Percentiles rank a stretch among this genome's conserved stretches.
Evolutionary conservation across 2,329 filamentous ascomycete genomes (phyloP).

Genomic region (Apiospora saccharicola): DNA sequence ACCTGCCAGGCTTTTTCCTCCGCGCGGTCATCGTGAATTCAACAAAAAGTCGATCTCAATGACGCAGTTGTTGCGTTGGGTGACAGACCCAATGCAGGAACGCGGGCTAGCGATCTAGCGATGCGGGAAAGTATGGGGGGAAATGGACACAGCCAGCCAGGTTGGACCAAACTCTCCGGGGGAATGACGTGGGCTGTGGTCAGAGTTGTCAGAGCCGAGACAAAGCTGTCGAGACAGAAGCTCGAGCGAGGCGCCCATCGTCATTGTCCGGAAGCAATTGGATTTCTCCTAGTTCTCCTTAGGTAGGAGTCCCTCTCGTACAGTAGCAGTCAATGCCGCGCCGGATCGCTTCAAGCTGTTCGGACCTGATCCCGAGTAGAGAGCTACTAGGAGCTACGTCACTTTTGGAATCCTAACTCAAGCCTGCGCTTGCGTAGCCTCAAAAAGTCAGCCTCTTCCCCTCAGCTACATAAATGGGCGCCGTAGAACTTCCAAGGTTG

Average conservation of each 20-base stretch:
- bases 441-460: background rate
- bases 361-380: background rate
- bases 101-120: background rate
- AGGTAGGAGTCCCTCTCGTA: background rate
- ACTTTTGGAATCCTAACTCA: background rate
- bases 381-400: background rate
- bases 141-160: background rate
- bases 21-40: conserved; percentile 11
- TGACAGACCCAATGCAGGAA: conserved; percentile 14
- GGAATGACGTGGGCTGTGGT: conserved; percentile 10
- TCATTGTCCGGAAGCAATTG: background rate
- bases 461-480: background rate
- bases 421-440: background rate
- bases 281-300: background rate
- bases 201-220: background rate
- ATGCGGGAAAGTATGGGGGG: conserved; percentile 14
- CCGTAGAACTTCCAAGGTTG: background rate
- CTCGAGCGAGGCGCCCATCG: background rate
- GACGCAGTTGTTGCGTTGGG: conserved; percentile 17
- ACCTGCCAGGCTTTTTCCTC: background rate
- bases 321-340: background rate
- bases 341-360: background rate
- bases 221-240: conserved; percentile 1
- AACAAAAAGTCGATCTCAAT: conserved; percentile 6
- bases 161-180: conserved; percentile 15